Evolutionary conservation across 2,329 filamentous ascomycete genomes (phyloP).

Genomic region (Colletotrichum cordylinicola): DNA sequence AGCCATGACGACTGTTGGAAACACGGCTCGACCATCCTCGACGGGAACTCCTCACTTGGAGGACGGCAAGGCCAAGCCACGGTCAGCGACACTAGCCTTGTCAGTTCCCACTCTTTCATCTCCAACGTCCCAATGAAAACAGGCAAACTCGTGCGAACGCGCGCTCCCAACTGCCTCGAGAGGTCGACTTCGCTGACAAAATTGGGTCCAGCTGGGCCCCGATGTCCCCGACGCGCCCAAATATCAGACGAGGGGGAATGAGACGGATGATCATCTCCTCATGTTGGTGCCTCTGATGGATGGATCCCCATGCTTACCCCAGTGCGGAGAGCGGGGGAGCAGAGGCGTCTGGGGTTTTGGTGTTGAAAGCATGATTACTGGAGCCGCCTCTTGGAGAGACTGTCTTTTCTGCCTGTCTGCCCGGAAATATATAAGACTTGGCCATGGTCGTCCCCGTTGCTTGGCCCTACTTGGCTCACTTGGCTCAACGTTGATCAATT

Average conservation of each 20-base stretch:
- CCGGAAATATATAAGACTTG: background rate
- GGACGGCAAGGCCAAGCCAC: background rate
- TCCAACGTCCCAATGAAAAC: background rate
- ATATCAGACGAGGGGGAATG: background rate
- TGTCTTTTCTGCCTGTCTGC: background rate
- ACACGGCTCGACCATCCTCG: background rate
- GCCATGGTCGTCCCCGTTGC: background rate
- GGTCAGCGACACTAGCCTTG: background rate
- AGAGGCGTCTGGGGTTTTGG: background rate
- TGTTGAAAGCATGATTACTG: background rate
- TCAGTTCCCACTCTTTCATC: background rate
- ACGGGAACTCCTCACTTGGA: background rate
- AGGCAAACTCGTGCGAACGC: background rate
- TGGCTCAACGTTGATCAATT: background rate
- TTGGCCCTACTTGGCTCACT: background rate
- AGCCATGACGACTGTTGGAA: background rate
- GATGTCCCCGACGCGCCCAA: background rate
- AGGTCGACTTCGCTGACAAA: background rate
- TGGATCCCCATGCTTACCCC: background rate
- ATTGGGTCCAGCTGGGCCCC: background rate
- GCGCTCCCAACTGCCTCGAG: background rate
- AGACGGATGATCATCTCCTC: background rate
- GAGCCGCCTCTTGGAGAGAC: background rate
- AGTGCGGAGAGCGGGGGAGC: background rate
- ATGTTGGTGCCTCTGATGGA: background rate